Conservation (phyloP, 495 filamentous ascomycete species). For the Hypoxylon fuscum region DNA sequence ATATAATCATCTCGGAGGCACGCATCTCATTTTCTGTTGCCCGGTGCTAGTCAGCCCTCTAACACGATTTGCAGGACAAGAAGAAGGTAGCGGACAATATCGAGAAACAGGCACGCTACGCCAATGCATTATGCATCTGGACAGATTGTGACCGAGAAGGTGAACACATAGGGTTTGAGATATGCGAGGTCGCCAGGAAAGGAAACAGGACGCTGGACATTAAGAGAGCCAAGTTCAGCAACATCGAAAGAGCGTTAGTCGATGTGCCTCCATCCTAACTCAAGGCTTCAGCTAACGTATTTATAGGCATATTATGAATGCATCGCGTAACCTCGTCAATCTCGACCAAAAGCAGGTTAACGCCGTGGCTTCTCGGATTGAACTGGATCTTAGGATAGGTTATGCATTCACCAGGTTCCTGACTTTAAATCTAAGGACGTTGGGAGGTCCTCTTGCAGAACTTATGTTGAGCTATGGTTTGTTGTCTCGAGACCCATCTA, state of each 20-base stretch:
- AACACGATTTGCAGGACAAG: constrained; percentile 67
- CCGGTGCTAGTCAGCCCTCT: constrained; percentile 13
- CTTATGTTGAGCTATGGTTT: constrained; percentile 88
- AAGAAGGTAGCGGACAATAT: constrained; percentile 87
- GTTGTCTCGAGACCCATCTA: constrained; percentile 18
- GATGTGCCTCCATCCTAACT: neutral
- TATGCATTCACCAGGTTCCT: constrained; percentile 91
- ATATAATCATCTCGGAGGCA: constrained; percentile 70
- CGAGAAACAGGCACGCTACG: constrained; percentile 72
- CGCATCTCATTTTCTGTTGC: constrained; percentile 19
- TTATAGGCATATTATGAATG: constrained; percentile 79
- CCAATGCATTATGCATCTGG: constrained; percentile 88
- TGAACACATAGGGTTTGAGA: constrained; percentile 95
- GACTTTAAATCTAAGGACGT: constrained; percentile 73
- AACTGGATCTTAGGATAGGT: constrained; percentile 91
- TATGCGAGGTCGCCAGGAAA: constrained; percentile 78
- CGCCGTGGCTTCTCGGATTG: constrained; percentile 89
- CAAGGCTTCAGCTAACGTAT: constrained; percentile 24
- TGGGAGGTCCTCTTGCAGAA: constrained; percentile 69
- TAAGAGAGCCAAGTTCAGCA: constrained; percentile 90
- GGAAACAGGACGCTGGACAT: constrained; percentile 79
- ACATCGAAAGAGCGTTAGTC: constrained; percentile 88
- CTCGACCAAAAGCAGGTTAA: constrained; percentile 88
- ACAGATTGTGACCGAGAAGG: constrained; percentile 99
- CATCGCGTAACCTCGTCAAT: constrained; percentile 76